phyloP scores from a whole-genome alignment of 139 green algal species.

The Micractinium sp. region DNA sequence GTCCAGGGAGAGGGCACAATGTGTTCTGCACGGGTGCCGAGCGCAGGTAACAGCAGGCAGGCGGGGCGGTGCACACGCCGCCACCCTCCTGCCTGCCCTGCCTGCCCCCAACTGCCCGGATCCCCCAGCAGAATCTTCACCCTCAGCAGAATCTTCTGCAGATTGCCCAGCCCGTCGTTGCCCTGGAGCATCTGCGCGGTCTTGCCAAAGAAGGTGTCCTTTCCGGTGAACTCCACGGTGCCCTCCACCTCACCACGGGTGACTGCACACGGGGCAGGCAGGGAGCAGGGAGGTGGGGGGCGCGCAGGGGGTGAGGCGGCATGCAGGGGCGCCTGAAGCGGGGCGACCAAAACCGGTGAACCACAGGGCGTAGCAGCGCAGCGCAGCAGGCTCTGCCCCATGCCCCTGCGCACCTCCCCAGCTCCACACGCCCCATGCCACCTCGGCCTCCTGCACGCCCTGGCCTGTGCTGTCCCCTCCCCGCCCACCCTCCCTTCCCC shows the following conservation, averaged over 20 bases:
- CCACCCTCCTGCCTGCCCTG: background rate
- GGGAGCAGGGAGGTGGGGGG: background rate
- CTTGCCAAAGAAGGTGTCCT: slow-evolving; percentile 89
- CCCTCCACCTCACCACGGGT: slow-evolving; percentile 75
- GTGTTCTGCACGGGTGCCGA: background rate
- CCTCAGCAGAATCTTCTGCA: slow-evolving; percentile 81
- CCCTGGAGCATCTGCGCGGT: slow-evolving; percentile 79
- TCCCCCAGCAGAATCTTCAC: slow-evolving; percentile 34
- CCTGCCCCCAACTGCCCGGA: background rate
- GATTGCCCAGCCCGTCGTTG: slow-evolving; percentile 65
- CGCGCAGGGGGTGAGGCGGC: background rate
- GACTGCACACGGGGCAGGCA: slow-evolving; percentile 34
- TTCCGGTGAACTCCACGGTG: slow-evolving; percentile 76
- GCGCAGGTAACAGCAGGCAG: background rate
- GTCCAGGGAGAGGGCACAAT: background rate
- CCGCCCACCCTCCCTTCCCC: background rate
- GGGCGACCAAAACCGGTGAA: too few species aligned
- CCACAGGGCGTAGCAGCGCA: background rate
- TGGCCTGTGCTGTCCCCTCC: background rate
- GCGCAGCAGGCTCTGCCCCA: background rate
- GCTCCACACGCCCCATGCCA: too few species aligned
- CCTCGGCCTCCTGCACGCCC: too few species aligned
- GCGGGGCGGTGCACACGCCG: background rate
- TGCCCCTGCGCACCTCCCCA: too few species aligned
- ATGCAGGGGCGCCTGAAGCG: too few species aligned